phyloP scores from a whole-genome alignment of 2,329 filamentous ascomycete genomes.

The Microdochium nivale region DNA sequence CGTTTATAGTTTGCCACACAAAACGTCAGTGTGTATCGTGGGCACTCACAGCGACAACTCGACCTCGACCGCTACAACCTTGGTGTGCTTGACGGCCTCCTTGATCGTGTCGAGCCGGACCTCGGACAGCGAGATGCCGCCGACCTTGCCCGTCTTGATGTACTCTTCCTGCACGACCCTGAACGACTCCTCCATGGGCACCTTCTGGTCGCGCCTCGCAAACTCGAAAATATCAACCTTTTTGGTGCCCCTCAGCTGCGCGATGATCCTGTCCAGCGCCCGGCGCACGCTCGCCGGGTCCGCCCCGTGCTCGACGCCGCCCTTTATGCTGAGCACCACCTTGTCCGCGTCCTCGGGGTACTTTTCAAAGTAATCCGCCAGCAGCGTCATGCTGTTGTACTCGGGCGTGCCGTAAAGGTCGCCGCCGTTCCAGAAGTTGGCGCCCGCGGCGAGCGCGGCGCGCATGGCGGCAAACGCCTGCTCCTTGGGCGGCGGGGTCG shows the following conservation, averaged over 20 bases:
- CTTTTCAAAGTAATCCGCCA: conserved; percentile 45
- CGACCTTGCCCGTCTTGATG: conserved; percentile 29
- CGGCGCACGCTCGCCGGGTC: conserved; percentile 39
- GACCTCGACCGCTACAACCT: conserved; percentile 27
- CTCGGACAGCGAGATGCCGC: conserved; percentile 30
- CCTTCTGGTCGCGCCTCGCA: conserved; percentile 37
- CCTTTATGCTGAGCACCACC: conserved; percentile 48
- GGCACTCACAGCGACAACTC: conserved; percentile 25
- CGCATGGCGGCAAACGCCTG: conserved; percentile 38
- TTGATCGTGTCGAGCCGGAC: conserved; percentile 28
- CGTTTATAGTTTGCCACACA: conserved; percentile 8
- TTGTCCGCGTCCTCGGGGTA: conserved; percentile 49
- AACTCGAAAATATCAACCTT: conserved; percentile 45
- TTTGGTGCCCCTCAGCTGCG: conserved; percentile 31
- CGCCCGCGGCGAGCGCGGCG: conserved; percentile 28
- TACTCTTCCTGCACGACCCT: conserved; percentile 24
- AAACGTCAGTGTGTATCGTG: neutral
- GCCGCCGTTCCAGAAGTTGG: conserved; percentile 43
- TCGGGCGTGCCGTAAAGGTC: conserved; percentile 45
- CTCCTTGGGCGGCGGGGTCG: conserved; percentile 21
- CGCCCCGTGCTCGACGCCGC: conserved; percentile 28
- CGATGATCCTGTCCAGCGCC: conserved; percentile 40
- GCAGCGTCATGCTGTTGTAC: conserved; percentile 41
- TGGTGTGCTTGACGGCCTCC: conserved; percentile 22
- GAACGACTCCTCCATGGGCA: conserved; percentile 24